phyloP scores from a whole-genome alignment of 2,329 filamentous ascomycete species.

The Metarhizium sp. region DNA sequence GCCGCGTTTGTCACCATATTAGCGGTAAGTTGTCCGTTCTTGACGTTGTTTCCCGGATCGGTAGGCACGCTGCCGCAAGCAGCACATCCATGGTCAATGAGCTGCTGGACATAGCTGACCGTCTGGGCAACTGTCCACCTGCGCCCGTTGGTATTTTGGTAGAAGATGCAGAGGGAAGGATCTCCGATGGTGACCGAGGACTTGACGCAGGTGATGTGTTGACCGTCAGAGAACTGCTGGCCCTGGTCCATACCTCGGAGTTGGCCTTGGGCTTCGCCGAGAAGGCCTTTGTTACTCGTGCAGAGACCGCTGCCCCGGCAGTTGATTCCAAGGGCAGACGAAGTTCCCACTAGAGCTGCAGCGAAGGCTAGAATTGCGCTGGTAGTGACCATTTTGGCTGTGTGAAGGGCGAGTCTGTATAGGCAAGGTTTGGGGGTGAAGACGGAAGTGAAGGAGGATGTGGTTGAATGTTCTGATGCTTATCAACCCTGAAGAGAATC shows the following conservation, averaged over 20 bases:
- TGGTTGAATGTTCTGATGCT: no score
- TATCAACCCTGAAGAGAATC: no score
- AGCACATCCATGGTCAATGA: background rate
- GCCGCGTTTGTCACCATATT: slow-evolving; percentile 7
- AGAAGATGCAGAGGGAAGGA: slow-evolving; percentile 6
- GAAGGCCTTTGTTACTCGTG: slow-evolving; percentile 6
- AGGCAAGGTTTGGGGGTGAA: no score
- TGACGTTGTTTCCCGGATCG: slow-evolving; percentile 9
- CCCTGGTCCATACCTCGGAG: slow-evolving; percentile 8
- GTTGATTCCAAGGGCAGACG: slow-evolving; percentile 8
- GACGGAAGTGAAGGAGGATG: no score
- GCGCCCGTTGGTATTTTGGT: slow-evolving; percentile 7
- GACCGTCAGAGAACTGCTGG: slow-evolving; percentile 5
- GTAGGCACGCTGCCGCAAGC: background rate
- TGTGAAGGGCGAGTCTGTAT: no score
- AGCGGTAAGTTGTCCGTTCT: slow-evolving; percentile 8
- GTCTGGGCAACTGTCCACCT: slow-evolving; percentile 9
- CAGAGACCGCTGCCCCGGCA: slow-evolving; percentile 9
- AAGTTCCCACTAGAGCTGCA: background rate
- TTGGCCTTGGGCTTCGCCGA: slow-evolving; percentile 5
- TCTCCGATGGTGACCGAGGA: slow-evolving; percentile 5
- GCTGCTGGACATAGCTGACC: slow-evolving; percentile 3
- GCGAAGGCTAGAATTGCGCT: background rate
- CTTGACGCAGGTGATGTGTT: slow-evolving; percentile 7
- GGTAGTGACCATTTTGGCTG: no score